Percentiles rank a stretch among this genome's conserved stretches.
phyloP scores from a whole-genome alignment of 768 basidiomycete genomes.

The Tricholoma sp. region DNA sequence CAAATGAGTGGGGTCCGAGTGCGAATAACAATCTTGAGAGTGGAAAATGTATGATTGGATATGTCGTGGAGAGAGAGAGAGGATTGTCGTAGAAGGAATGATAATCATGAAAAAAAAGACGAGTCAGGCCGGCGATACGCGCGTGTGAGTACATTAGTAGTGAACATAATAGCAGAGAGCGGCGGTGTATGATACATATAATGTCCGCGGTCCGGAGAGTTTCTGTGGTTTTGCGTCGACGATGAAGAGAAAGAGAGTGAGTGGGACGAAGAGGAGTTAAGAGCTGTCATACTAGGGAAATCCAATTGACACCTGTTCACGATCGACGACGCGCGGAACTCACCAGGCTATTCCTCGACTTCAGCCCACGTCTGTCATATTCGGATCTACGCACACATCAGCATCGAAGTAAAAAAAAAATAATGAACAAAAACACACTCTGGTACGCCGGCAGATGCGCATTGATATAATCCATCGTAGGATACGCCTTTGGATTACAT shows the following conservation, averaged over 20 bases:
- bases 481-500: constrained; percentile 59
- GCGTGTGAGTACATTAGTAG: neutral
- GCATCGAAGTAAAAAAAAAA: too few relatives aligned
- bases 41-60: too few relatives aligned
- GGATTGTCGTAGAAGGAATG: too few relatives aligned
- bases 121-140: neutral
- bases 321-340: neutral
- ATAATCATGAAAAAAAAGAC: neutral
- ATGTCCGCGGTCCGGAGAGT: too few relatives aligned
- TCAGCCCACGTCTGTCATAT: neutral
- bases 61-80: too few relatives aligned
- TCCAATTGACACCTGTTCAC: neutral
- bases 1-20: too few relatives aligned
- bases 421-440: constrained; percentile 40
- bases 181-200: neutral
- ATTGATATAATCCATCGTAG: constrained; percentile 62
- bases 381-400: neutral
- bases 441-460: constrained; percentile 52
- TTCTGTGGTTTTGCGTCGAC: neutral
- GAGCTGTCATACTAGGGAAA: neutral
- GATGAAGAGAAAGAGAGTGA: neutral
- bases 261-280: neutral
- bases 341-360: neutral
- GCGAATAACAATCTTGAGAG: too few relatives aligned
- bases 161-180: neutral